phyloP scores from a whole-genome alignment of 2,329 filamentous ascomycete genomes.

The Trichoderma hamatum region DNA sequence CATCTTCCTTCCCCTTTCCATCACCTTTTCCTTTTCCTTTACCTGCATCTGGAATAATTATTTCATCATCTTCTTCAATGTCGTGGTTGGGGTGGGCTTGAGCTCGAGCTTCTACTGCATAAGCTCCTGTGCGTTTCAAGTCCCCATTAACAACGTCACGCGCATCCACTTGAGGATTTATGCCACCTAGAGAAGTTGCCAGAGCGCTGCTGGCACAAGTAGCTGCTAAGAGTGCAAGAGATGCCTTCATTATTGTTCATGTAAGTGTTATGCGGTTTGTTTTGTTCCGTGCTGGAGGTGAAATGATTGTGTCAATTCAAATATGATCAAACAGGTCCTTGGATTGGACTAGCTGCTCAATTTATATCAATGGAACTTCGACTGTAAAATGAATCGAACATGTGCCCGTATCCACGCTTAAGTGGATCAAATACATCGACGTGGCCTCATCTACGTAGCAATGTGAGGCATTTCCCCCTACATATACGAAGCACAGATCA shows the following conservation, averaged over 20 bases:
- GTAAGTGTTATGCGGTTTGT: not conserved
- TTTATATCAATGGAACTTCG: not conserved
- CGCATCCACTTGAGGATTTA: not conserved
- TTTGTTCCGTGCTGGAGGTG: not conserved
- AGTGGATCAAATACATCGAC: not conserved
- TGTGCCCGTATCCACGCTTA: not conserved
- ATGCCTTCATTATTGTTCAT: conserved; percentile 4
- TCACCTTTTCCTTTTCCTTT: not conserved
- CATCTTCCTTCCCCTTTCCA: not conserved
- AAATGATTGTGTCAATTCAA: not conserved
- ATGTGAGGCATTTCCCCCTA: not conserved
- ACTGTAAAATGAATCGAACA: not conserved
- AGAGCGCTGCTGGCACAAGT: not conserved
- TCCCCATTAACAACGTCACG: not conserved
- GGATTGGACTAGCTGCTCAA: not conserved
- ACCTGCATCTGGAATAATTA: not conserved
- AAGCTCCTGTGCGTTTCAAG: not conserved
- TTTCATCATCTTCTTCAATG: not conserved
- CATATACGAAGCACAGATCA: not conserved
- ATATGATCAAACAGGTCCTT: not conserved
- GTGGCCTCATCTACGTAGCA: not conserved
- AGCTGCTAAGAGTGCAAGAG: conserved; percentile 8
- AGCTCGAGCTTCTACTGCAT: not conserved
- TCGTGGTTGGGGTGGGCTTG: not conserved
- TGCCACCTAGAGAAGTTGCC: not conserved